phyloP scores from a whole-genome alignment of 257 asterid species.

The Ligustrum vulgare region DNA sequence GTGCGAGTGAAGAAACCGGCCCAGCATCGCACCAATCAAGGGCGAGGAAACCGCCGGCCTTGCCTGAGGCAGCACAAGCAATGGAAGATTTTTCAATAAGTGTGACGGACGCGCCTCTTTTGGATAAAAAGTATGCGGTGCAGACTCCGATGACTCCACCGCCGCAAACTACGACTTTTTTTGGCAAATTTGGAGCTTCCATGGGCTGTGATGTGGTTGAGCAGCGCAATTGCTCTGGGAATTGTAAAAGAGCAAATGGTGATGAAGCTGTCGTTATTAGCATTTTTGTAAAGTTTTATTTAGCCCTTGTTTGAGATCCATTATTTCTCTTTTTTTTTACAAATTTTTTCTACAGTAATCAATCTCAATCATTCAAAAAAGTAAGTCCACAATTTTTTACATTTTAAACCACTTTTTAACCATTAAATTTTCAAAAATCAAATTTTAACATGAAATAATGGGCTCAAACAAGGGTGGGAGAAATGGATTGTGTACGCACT shows the following conservation, averaged over 20 bases:
- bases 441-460: too few relatives aligned
- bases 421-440: too few relatives aligned
- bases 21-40: conserved; percentile 87
- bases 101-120: conserved; percentile 71
- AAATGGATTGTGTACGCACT: too few relatives aligned
- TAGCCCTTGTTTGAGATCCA: too few relatives aligned
- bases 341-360: too few relatives aligned
- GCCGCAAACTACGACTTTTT: conserved; percentile 82
- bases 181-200: conserved; percentile 48
- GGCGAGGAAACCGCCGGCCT: conserved; percentile 93
- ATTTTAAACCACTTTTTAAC: too few relatives aligned
- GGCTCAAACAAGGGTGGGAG: too few relatives aligned
- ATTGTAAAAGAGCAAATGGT: neutral
- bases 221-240: conserved; percentile 18
- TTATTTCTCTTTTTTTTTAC: too few relatives aligned
- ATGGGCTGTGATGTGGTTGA: conserved; percentile 29
- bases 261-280: neutral
- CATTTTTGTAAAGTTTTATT: too few relatives aligned
- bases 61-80: conserved; percentile 93
- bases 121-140: conserved; percentile 81
- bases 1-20: conserved; percentile 67
- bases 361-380: too few relatives aligned
- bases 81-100: conserved; percentile 79
- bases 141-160: conserved; percentile 94
- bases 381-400: too few relatives aligned